Base-by-base conservation (phyloP, 2,329 filamentous ascomycete species). In the Sclerotiophoma versabilis region DNA sequence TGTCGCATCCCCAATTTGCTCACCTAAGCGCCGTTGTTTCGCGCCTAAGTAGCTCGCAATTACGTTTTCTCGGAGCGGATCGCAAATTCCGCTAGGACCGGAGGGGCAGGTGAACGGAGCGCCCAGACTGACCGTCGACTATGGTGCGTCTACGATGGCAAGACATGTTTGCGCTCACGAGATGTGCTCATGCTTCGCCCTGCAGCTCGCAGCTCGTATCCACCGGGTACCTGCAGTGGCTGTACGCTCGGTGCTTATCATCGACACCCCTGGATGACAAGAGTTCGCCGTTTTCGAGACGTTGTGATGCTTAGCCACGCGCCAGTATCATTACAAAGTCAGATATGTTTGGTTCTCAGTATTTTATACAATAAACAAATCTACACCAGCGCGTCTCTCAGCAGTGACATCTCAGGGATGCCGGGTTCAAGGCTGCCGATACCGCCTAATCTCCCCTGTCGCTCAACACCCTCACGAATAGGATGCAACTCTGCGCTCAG, bases 171-270 rank as follows among this genome's bases (percentile, higher is more conserved):
- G 26, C 37, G 12, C 50, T 39, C 38, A 44, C 29, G 46, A 41
- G 32, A 26, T 41, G 32, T 32, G 34, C 34, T 48, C 48, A 47
- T 50, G 38, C 48, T 34, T 46, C 45, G 34, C 34, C 46, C 50
- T 50, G 59, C 34, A 43, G 26, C 38, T 30, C 41, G 57, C 41
- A 50, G 42, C 26, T 54, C 49, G 53, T 51, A 46, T 43, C 5
- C 12, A 14, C 36, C 59, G 59, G 59, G 59, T 62, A 60, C 59
- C 59, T 62, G 59, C 57, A 62, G 59, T 46, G 46, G 36, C 20
- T 37, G 54, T 33, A 11, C n/a, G 6, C 14, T n/a, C 12, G 10
- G 14, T 41, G 14, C 33, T 48, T 41, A 42, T 46, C 17, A 15
- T 11, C 23, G 50, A n/a, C 33, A 42, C 33, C 41, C 33, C 43